Percentiles rank a stretch among this genome's conserved stretches.
Conservation (phyloP, 257 asterid species). For the Apocynum venetum region DNA sequence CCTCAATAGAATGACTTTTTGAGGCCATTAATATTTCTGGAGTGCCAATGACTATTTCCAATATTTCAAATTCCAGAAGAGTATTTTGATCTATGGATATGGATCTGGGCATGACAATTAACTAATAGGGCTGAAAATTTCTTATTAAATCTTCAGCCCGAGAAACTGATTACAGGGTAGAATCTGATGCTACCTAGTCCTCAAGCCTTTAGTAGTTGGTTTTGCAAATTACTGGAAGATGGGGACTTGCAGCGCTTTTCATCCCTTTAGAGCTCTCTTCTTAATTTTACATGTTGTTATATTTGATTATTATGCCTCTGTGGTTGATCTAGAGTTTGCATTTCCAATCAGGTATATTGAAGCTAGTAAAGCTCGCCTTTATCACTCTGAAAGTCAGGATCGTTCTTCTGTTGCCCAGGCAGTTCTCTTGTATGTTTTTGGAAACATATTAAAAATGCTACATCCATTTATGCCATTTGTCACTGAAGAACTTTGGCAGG, state of each 20-base stretch:
- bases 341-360: conserved; percentile 79
- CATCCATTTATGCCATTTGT: conserved; percentile 99
- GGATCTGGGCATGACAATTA: neutral
- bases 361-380: conserved; percentile 91
- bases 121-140: neutral
- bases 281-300: neutral
- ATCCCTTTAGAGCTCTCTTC: neutral
- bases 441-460: conserved; percentile 67
- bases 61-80: too few relatives aligned
- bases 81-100: neutral
- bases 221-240: too few relatives aligned
- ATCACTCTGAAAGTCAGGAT: conserved; percentile 57
- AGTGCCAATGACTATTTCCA: too few relatives aligned
- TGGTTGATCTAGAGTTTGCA: conserved; percentile 13
- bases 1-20: too few relatives aligned
- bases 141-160: neutral
- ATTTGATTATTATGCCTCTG: conserved; percentile 5
- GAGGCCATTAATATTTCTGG: too few relatives aligned
- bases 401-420: conserved; percentile 65
- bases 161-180: neutral
- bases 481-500: conserved; percentile 99
- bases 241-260: neutral
- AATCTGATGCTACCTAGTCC: neutral
- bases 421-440: conserved; percentile 77
- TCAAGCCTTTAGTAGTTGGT: neutral